Evolutionary conservation across 257 asterid genomes (phyloP).

Genomic region (Eucommia ulmoides): DNA sequence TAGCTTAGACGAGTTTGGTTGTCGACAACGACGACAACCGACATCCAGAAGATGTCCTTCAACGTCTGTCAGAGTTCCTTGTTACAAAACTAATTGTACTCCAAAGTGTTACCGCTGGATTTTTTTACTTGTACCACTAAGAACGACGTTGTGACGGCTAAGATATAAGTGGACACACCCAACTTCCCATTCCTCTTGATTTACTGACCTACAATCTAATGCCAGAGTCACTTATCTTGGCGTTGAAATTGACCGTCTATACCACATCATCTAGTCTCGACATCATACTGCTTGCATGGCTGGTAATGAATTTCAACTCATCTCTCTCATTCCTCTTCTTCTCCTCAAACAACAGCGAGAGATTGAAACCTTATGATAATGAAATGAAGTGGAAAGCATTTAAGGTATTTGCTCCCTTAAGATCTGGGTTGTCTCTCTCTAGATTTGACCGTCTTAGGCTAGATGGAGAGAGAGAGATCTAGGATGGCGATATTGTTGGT

Average conservation of each 20-base stretch:
- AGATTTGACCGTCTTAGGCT: too few relatives aligned
- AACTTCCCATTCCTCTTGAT: background rate
- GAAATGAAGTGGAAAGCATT: slow-evolving; percentile 3
- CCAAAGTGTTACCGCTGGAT: background rate
- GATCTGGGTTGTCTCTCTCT: too few relatives aligned
- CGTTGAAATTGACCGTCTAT: background rate
- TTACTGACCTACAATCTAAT: background rate
- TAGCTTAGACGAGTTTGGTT: too few relatives aligned
- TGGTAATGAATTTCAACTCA: background rate
- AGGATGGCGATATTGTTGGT: too few relatives aligned
- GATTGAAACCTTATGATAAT: background rate
- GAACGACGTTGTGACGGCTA: background rate
- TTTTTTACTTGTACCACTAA: slow-evolving; percentile 1
- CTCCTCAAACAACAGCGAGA: background rate
- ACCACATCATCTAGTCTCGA: background rate
- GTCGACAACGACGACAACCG: background rate
- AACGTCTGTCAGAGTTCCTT: background rate
- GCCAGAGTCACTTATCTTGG: background rate
- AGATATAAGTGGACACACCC: background rate
- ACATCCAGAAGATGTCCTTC: background rate
- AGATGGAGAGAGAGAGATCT: too few relatives aligned
- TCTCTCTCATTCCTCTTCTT: background rate
- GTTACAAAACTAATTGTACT: background rate
- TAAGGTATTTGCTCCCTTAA: background rate
- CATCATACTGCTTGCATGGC: background rate